Evolutionary conservation across 495 filamentous ascomycete species (phyloP).

Genomic region (Mytilinidion resinicola): DNA sequence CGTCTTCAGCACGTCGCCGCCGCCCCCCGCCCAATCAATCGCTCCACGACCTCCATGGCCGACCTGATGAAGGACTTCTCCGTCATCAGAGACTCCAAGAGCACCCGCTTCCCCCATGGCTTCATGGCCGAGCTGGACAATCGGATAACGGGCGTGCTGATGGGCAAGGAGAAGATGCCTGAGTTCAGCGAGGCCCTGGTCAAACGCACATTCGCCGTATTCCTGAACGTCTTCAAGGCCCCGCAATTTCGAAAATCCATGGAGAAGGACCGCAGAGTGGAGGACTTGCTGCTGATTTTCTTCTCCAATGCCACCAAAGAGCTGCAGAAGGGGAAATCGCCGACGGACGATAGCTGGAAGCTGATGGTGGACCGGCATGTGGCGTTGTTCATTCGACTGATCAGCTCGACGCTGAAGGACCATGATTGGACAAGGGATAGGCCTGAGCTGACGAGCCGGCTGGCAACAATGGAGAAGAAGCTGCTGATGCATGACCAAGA

Average conservation of each 20-base stretch:
- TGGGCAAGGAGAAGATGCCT: conserved; percentile 63
- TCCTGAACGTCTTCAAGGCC: conserved; percentile 69
- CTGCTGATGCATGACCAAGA: conserved; percentile 93
- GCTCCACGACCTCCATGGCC: conserved; percentile 64
- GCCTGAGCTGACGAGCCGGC: conserved; percentile 70
- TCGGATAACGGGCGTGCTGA: conserved; percentile 58
- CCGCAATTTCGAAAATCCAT: conserved; percentile 66
- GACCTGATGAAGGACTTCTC: conserved; percentile 71
- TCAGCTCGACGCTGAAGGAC: conserved; percentile 71
- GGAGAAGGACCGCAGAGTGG: conserved; percentile 89
- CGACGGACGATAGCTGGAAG: conserved; percentile 88
- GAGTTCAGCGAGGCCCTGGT: conserved; percentile 73
- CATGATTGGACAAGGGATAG: conserved; percentile 73
- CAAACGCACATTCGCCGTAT: conserved; percentile 75
- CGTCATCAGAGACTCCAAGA: conserved; percentile 67
- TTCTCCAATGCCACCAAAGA: conserved; percentile 91
- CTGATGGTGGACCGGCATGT: conserved; percentile 89
- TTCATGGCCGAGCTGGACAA: conserved; percentile 66
- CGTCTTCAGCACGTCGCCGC: conserved; percentile 71
- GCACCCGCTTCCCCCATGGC: conserved; percentile 71
- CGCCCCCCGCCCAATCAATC: conserved; percentile 49
- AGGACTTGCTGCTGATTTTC: conserved; percentile 82
- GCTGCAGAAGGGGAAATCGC: conserved; percentile 68
- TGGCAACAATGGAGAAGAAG: conserved; percentile 84
- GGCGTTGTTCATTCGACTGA: conserved; percentile 86